Conservation (phyloP, 306 rosid genomes). For the Cicer judaicum region DNA sequence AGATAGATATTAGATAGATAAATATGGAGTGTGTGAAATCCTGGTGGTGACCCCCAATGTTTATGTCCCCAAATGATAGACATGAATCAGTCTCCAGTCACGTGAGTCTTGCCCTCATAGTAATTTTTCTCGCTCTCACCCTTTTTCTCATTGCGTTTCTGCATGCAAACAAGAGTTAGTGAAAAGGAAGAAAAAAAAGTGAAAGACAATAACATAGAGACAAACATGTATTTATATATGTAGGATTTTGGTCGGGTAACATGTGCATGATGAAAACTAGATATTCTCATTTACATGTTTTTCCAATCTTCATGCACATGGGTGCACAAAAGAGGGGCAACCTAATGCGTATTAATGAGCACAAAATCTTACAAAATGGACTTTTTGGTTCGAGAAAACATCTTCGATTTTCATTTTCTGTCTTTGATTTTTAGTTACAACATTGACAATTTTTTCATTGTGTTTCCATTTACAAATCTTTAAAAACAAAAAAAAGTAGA, state of each 20-base stretch:
- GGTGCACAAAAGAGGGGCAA: slow-evolving; percentile 6
- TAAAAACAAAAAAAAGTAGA: background rate
- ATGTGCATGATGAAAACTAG: slow-evolving; percentile 23
- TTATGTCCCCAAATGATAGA: slow-evolving; percentile 32
- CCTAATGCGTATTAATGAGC: slow-evolving; percentile 9
- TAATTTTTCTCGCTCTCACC: slow-evolving; percentile 84
- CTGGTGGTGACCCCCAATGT: slow-evolving; percentile 16
- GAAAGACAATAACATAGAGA: slow-evolving; percentile 8
- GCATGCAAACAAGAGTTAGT: slow-evolving; percentile 37
- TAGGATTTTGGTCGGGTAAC: background rate
- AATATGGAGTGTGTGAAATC: background rate
- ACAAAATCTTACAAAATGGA: background rate
- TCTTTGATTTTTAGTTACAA: background rate
- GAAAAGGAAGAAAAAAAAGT: background rate
- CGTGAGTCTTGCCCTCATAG: slow-evolving; percentile 68
- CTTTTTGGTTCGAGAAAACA: background rate
- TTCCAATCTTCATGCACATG: slow-evolving; percentile 30
- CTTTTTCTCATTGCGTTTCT: slow-evolving; percentile 92
- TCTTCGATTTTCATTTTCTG: background rate
- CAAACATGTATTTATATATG: slow-evolving; percentile 5
- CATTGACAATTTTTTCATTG: background rate
- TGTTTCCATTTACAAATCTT: background rate
- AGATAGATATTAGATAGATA: background rate
- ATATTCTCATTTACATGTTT: background rate
- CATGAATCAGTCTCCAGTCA: slow-evolving; percentile 71